phyloP scores from a whole-genome alignment of 1,284 basidiomycete species.

The Vanrija pseudolonga region DNA sequence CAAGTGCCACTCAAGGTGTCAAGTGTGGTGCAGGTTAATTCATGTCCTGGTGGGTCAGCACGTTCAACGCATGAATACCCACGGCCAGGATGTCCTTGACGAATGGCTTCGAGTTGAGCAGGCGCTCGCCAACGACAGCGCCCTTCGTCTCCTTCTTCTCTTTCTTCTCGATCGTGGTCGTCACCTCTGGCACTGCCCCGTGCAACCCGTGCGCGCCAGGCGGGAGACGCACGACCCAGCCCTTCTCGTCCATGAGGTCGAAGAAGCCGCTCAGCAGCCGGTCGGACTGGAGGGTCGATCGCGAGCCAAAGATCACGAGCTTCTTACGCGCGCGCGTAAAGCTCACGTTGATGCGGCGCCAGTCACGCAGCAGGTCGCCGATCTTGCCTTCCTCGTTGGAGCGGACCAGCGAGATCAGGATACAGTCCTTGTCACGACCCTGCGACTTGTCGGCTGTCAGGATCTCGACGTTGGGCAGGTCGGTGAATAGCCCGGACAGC shows the following conservation, averaged over 20 bases:
- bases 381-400: slow-evolving; percentile 72
- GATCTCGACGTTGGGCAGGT: slow-evolving; percentile 64
- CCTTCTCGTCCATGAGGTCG: slow-evolving; percentile 62
- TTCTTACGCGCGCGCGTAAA: slow-evolving; percentile 90
- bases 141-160: neutral
- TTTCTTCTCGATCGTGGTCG: neutral
- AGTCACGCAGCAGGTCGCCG: slow-evolving; percentile 89
- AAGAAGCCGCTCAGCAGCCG: slow-evolving; percentile 67
- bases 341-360: slow-evolving; percentile 92
- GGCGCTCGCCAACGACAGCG: slow-evolving; percentile 5
- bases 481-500: slow-evolving; percentile 57
- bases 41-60: neutral
- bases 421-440: slow-evolving; percentile 92
- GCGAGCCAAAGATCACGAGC: slow-evolving; percentile 82
- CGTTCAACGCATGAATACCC: neutral
- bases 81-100: slow-evolving; percentile 25
- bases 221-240: slow-evolving; percentile 66
- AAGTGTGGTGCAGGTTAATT: neutral
- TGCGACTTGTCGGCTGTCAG: slow-evolving; percentile 94
- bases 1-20: neutral
- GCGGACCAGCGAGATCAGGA: slow-evolving; percentile 88
- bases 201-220: slow-evolving; percentile 54
- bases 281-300: slow-evolving; percentile 62
- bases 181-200: neutral
- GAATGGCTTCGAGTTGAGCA: slow-evolving; percentile 15